Evolutionary conservation across 2,329 filamentous ascomycete species (phyloP).

Genomic region (Didymella keratinophila): DNA sequence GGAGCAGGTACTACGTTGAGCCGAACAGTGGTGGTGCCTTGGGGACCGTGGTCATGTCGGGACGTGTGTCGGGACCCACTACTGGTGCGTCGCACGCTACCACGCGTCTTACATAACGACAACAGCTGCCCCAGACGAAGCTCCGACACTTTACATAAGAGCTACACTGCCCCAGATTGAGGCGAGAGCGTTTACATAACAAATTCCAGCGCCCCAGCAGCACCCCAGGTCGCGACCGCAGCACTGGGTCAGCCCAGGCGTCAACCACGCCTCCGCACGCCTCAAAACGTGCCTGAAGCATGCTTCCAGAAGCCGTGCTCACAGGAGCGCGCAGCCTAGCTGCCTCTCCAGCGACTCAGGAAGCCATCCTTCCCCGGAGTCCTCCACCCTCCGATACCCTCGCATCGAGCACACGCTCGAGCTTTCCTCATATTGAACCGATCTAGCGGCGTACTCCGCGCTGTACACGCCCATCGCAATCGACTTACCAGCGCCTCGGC

Average conservation of each 20-base stretch:
- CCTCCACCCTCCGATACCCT: background rate
- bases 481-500: too few species aligned
- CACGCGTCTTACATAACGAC: background rate
- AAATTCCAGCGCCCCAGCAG: too few species aligned
- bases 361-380: too few species aligned
- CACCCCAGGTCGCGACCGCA: constrained; percentile 5
- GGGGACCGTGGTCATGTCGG: background rate
- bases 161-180: background rate
- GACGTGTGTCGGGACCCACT: too few species aligned
- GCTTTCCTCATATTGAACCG: background rate
- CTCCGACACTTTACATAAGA: background rate
- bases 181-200: background rate
- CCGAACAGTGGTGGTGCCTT: constrained; percentile 11
- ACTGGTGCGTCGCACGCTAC: background rate
- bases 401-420: constrained; percentile 7
- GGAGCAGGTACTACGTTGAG: constrained; percentile 52
- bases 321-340: constrained; percentile 11
- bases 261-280: background rate
- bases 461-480: too few species aligned
- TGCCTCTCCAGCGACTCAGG: too few species aligned
- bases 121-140: background rate
- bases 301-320: constrained; percentile 14
- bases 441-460: too few species aligned
- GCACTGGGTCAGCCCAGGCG: constrained; percentile 7
- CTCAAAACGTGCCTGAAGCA: background rate